phyloP scores from a whole-genome alignment of 2,329 filamentous ascomycete species.

The Karstenula rhodostoma region DNA sequence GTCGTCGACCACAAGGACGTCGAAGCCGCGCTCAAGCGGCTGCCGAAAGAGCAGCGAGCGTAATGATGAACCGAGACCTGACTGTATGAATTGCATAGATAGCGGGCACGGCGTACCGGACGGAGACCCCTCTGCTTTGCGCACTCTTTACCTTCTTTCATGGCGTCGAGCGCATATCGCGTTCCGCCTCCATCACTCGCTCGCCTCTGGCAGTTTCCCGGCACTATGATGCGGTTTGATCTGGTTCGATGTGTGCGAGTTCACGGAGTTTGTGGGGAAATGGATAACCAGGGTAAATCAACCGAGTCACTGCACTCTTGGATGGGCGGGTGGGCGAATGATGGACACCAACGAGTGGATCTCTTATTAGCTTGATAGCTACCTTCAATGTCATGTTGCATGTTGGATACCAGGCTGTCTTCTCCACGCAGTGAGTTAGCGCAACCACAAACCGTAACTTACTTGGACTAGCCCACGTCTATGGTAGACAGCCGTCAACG shows the following conservation, averaged over 20 bases:
- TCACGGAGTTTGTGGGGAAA: not conserved
- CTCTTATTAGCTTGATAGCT: constrained; percentile 2
- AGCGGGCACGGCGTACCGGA: constrained; percentile 24
- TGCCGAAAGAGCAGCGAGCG: constrained; percentile 46
- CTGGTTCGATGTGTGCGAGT: not conserved
- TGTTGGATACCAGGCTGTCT: too few species aligned
- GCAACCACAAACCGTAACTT: too few species aligned
- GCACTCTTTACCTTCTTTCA: not conserved
- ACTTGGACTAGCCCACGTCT: too few species aligned
- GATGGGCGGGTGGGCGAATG: not conserved
- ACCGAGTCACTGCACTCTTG: not conserved
- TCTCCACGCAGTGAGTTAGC: too few species aligned
- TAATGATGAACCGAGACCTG: constrained; percentile 2
- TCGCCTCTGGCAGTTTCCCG: not conserved
- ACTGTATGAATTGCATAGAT: constrained; percentile 26
- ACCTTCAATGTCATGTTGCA: not conserved
- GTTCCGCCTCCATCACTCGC: constrained; percentile 7
- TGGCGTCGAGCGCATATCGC: not conserved
- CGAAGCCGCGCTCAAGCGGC: constrained; percentile 64
- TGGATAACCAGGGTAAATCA: constrained; percentile 4
- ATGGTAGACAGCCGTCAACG: too few species aligned
- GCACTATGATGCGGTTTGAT: not conserved
- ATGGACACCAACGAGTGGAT: not conserved
- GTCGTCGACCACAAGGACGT: constrained; percentile 91
- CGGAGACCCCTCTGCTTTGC: constrained; percentile 5